phyloP scores from a whole-genome alignment of 257 asterid species.

The Prunella vulgaris region DNA sequence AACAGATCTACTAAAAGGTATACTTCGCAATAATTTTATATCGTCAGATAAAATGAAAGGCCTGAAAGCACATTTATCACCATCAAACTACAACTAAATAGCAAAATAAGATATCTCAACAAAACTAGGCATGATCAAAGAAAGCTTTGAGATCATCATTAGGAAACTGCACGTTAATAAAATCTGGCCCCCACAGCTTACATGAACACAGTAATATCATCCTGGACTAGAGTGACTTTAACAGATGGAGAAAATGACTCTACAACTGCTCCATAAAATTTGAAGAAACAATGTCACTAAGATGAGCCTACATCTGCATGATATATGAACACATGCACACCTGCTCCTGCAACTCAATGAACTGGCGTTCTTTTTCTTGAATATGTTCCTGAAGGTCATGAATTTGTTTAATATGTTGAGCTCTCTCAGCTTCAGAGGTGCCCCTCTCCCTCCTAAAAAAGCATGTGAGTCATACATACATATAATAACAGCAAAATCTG shows the following conservation, averaged over 20 bases:
- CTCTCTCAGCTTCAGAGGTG: conserved; percentile 80
- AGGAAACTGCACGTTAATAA: not conserved
- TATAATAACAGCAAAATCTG: not conserved
- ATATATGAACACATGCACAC: conserved; percentile 25
- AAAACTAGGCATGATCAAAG: not conserved
- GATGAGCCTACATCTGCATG: not conserved
- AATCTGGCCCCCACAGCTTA: not conserved
- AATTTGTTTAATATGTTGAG: conserved; percentile 73
- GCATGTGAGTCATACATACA: not conserved
- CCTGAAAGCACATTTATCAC: not conserved
- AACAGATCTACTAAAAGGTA: not conserved
- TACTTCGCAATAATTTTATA: not conserved
- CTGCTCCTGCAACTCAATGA: conserved; percentile 87
- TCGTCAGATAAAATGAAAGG: not conserved
- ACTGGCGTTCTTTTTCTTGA: conserved; percentile 78
- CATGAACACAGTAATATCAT: not conserved
- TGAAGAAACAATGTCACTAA: not conserved
- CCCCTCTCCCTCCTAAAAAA: conserved; percentile 75
- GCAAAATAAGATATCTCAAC: not conserved
- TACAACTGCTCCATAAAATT: not conserved
- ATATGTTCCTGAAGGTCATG: conserved; percentile 88
- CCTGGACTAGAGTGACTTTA: not conserved
- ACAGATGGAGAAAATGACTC: not conserved
- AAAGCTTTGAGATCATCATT: not conserved
- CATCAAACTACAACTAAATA: not conserved